phyloP scores from a whole-genome alignment of 2,329 filamentous ascomycete genomes.

The Diplodia intermedia region DNA sequence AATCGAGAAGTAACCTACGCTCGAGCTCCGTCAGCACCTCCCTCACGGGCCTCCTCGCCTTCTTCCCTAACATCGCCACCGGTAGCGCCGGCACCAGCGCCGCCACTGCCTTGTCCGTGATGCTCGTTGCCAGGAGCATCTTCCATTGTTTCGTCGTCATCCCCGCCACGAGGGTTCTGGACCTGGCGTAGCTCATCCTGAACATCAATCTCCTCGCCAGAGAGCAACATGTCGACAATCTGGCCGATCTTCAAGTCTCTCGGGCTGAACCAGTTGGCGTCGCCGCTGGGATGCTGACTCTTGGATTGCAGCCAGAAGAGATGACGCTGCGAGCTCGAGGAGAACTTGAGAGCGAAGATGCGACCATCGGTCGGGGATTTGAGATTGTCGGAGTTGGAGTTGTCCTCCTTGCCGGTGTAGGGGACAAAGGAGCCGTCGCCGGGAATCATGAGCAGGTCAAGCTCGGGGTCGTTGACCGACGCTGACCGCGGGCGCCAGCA shows the following conservation, averaged over 20 bases:
- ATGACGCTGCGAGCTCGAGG: conserved; percentile 86
- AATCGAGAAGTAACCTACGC: conserved; percentile 79
- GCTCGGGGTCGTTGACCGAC: conserved; percentile 73
- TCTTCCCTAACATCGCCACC: conserved; percentile 92
- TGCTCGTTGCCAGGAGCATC: conserved; percentile 54
- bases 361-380: conserved; percentile 78
- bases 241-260: conserved; percentile 87
- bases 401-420: conserved; percentile 65
- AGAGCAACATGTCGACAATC: conserved; percentile 82
- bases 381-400: conserved; percentile 62
- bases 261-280: conserved; percentile 80
- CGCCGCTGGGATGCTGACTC: conserved; percentile 73
- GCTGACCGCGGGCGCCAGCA: conserved; percentile 89
- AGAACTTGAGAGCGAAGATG: conserved; percentile 92
- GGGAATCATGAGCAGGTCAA: conserved; percentile 94
- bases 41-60: conserved; percentile 85
- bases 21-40: conserved; percentile 95
- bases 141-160: conserved; percentile 72
- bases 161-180: conserved; percentile 61
- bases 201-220: conserved; percentile 88
- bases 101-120: conserved; percentile 64
- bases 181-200: conserved; percentile 68
- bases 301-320: conserved; percentile 98
- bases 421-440: conserved; percentile 86
- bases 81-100: conserved; percentile 84